Percentiles rank a stretch among this genome's conserved stretches.
phyloP scores from a whole-genome alignment of 2,329 filamentous ascomycete species.

The Hawksworthiomyces lignivorus region DNA sequence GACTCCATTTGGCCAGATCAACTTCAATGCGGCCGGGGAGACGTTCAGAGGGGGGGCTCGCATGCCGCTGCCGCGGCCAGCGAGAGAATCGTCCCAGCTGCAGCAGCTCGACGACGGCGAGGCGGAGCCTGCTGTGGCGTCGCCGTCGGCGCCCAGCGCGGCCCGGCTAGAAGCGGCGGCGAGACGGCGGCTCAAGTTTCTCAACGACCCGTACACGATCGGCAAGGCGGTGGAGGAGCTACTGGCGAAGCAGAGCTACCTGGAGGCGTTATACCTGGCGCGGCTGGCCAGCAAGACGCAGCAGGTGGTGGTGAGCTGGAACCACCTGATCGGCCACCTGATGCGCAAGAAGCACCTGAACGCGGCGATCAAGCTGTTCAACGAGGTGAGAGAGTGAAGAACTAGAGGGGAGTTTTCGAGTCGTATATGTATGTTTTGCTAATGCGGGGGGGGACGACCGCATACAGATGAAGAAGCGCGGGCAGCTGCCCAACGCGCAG shows the following conservation, averaged over 20 bases:
- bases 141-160: not conserved
- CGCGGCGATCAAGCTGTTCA: conserved; percentile 72
- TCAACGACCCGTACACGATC: conserved; percentile 66
- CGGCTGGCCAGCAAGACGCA: conserved; percentile 59
- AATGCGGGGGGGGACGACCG: too few relatives aligned
- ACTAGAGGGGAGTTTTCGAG: too few relatives aligned
- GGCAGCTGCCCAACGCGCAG: conserved; percentile 67
- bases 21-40: too few relatives aligned
- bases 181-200: conserved; percentile 26
- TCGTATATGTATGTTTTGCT: too few relatives aligned
- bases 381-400: conserved; percentile 77
- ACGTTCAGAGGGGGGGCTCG: too few relatives aligned
- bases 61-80: too few relatives aligned
- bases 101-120: not conserved
- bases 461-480: conserved; percentile 85
- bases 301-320: conserved; percentile 74
- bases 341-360: conserved; percentile 53
- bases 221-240: conserved; percentile 56
- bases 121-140: not conserved
- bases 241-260: conserved; percentile 50
- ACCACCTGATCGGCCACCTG: conserved; percentile 68
- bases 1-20: too few relatives aligned
- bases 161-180: not conserved
- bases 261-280: conserved; percentile 61
- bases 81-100: too few relatives aligned